Percentiles rank a stretch among this genome's conserved stretches.
Conservation (phyloP, 176 grass and related monocot species). For the Avena sativa region DNA sequence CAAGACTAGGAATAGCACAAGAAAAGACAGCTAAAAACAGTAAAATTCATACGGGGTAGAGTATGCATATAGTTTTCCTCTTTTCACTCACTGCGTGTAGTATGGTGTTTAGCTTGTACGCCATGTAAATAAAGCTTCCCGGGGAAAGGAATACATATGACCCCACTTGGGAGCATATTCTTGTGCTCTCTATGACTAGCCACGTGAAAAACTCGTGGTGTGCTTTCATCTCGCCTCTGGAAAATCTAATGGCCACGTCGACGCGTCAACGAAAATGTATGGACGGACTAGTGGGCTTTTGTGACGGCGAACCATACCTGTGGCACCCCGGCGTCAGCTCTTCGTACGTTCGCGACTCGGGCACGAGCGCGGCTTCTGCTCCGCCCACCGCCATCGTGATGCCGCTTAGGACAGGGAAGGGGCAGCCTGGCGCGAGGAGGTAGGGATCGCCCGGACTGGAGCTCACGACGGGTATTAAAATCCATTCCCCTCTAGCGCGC, state of each 20-base stretch:
- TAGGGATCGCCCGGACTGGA: too few species aligned
- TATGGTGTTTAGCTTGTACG: background rate
- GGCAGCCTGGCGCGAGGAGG: too few species aligned
- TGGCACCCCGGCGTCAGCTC: background rate
- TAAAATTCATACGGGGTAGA: background rate
- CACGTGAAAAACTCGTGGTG: conserved; percentile 2
- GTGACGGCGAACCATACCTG: background rate
- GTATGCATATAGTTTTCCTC: background rate
- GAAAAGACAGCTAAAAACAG: background rate
- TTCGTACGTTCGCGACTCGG: background rate
- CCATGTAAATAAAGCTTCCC: conserved; percentile 5
- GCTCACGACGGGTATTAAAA: too few species aligned
- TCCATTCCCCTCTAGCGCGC: too few species aligned
- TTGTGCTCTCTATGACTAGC: background rate
- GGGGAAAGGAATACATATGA: background rate
- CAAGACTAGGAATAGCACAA: background rate
- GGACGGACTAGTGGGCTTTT: background rate
- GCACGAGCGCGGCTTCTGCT: background rate
- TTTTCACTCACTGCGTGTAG: background rate
- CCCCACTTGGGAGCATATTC: background rate
- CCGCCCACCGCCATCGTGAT: background rate
- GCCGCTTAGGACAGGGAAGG: background rate
- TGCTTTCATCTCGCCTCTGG: background rate
- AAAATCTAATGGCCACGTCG: background rate
- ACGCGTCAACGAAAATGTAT: background rate